phyloP scores from a whole-genome alignment of 169 alveolate species.

The Sarcocystis neurona region DNA sequence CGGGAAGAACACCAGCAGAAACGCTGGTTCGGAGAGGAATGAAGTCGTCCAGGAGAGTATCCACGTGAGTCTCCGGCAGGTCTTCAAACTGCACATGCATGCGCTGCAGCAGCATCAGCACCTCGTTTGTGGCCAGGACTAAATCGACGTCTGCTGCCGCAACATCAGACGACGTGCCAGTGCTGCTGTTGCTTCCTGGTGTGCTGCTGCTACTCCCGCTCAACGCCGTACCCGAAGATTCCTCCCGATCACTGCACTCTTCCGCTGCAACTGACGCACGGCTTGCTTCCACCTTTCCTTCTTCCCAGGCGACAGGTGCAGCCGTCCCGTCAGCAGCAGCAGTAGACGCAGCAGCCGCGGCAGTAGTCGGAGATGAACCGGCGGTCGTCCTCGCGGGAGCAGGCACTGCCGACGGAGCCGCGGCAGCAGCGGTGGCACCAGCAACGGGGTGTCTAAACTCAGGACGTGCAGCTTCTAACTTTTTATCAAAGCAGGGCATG shows the following conservation, averaged over 20 bases:
- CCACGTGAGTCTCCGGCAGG: conserved; percentile 44
- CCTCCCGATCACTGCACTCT: no score
- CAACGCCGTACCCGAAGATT: no score
- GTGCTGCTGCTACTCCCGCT: neutral
- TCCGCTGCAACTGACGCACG: no score
- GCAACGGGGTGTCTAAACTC: conserved; percentile 53
- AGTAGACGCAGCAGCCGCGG: neutral
- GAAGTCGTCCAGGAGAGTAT: conserved; percentile 32
- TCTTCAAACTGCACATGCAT: neutral
- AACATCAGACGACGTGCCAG: neutral
- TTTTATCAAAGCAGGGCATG: conserved; percentile 93
- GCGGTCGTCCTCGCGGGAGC: neutral
- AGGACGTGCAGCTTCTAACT: conserved; percentile 88
- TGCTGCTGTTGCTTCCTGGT: neutral
- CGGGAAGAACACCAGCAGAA: no score
- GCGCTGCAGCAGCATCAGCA: conserved; percentile 74
- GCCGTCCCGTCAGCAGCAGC: no score
- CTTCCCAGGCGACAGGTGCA: no score
- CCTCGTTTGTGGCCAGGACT: conserved; percentile 84
- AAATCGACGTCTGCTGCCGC: conserved; percentile 79
- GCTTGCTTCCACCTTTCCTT: no score
- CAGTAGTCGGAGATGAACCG: neutral
- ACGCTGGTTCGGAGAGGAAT: neutral
- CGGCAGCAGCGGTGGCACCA: conserved; percentile 32
- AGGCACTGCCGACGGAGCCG: neutral